Percentiles rank a stretch among this genome's conserved stretches.
phyloP scores from a whole-genome alignment of 2,329 filamentous ascomycete genomes.

The Colletotrichum musae region DNA sequence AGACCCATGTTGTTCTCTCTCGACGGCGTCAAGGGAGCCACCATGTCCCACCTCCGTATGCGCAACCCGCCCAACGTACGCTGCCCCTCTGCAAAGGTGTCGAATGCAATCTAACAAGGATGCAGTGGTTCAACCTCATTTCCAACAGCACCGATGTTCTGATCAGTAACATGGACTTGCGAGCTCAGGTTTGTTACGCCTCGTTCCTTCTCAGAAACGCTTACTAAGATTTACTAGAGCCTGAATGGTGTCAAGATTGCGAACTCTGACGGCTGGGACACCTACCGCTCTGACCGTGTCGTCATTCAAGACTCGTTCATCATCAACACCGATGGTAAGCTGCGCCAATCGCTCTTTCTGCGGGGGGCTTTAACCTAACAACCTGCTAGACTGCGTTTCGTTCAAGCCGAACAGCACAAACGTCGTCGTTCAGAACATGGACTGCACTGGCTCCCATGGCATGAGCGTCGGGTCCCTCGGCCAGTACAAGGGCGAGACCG shows the following conservation, averaged over 20 bases:
- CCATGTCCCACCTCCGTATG: conserved; percentile 53
- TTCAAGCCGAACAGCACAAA: conserved; percentile 83
- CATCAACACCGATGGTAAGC: conserved; percentile 70
- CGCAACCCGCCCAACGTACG: conserved; percentile 65
- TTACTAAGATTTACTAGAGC: conserved; percentile 54
- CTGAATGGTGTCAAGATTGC: conserved; percentile 74
- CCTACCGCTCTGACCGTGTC: conserved; percentile 73
- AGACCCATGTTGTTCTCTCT: conserved; percentile 34
- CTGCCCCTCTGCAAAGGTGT: no score
- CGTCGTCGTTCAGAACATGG: conserved; percentile 76
- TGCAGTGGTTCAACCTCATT: conserved; percentile 67
- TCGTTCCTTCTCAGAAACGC: conserved; percentile 40
- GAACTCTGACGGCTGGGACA: conserved; percentile 66
- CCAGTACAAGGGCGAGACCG: conserved; percentile 74
- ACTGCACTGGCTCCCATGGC: conserved; percentile 79
- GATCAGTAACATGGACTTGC: conserved; percentile 73
- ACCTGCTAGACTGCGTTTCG: conserved; percentile 70
- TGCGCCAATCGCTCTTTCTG: no score
- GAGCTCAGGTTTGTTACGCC: conserved; percentile 9
- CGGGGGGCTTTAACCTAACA: background rate
- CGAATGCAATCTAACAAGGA: no score
- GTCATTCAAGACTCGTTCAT: conserved; percentile 77
- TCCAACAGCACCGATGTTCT: conserved; percentile 76
- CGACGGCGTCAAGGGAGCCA: conserved; percentile 28
- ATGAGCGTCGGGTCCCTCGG: conserved; percentile 81